These are phyloP conservation scores for Echinosophora koreensis DNA, from an alignment of 306 rosid species.

Conservation along the genomic window DNA sequence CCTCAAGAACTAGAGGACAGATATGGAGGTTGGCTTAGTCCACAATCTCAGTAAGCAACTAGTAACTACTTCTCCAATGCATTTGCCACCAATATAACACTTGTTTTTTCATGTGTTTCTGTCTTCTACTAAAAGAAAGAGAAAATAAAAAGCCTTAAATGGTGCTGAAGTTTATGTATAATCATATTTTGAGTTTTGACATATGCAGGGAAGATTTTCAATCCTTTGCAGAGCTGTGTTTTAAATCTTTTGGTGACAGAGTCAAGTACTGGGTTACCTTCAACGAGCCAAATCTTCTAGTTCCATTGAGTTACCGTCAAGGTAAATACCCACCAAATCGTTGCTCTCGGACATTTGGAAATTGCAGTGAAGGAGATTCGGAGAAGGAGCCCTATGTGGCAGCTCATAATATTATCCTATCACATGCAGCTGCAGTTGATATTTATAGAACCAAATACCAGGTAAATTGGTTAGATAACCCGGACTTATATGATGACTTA, in stretches of 20 bases:
- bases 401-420: constrained; percentile 70
- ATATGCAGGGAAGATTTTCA: constrained; percentile 58
- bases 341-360: constrained; percentile 60
- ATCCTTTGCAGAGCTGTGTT: constrained; percentile 53
- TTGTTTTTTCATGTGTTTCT: too few species aligned
- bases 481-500: too few species aligned
- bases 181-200: constrained; percentile 25
- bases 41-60: constrained; percentile 48
- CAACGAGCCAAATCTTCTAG: constrained; percentile 58
- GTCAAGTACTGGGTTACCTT: constrained; percentile 68
- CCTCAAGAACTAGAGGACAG: constrained; percentile 59
- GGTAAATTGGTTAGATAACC: constrained; percentile 56
- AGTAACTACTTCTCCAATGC: too few species aligned
- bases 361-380: constrained; percentile 68
- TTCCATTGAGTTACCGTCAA: neutral
- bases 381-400: constrained; percentile 72
- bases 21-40: constrained; percentile 60
- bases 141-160: neutral
- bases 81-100: too few species aligned
- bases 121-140: neutral
- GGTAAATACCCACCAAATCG: constrained; percentile 48
- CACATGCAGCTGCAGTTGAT: constrained; percentile 74
- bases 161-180: neutral
- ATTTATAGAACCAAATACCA: constrained; percentile 72
- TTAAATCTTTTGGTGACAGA: constrained; percentile 62